These are phyloP conservation scores for Neurospora sp. DNA, from an alignment of 2,329 filamentous ascomycete genomes.

Conservation along the genomic window DNA sequence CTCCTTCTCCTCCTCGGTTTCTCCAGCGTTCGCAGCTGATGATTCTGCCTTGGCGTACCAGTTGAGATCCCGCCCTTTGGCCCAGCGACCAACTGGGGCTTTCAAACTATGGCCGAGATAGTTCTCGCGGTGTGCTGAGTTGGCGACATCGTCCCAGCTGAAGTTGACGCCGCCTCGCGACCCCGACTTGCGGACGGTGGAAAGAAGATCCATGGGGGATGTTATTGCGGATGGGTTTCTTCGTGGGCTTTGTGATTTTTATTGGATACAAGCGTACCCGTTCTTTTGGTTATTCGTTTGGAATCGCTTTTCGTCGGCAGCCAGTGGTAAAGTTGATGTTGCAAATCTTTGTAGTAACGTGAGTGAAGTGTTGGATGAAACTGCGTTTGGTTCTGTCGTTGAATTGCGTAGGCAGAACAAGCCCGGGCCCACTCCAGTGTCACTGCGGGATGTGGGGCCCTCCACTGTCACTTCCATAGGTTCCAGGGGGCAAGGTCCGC, in stretches of 20 bases:
- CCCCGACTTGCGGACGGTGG: constrained; percentile 81
- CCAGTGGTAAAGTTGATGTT: too few relatives aligned
- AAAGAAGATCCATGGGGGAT: constrained; percentile 74
- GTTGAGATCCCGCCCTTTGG: constrained; percentile 59
- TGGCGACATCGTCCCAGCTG: constrained; percentile 90
- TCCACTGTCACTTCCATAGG: not conserved
- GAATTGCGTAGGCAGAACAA: not conserved
- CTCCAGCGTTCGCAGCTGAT: constrained; percentile 36
- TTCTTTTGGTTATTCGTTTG: not conserved
- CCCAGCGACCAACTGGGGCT: constrained; percentile 87
- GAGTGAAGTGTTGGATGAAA: too few relatives aligned
- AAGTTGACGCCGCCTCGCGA: constrained; percentile 92
- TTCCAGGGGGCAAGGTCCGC: not conserved
- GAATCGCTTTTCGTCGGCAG: too few relatives aligned
- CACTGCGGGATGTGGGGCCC: not conserved
- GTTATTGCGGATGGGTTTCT: not conserved
- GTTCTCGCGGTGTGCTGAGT: constrained; percentile 78
- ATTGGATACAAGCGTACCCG: not conserved
- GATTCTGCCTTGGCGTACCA: constrained; percentile 56
- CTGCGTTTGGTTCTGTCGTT: not conserved
- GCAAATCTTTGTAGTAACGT: too few relatives aligned
- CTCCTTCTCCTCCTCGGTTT: constrained; percentile 48
- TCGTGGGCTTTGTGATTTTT: not conserved
- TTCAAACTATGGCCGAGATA: constrained; percentile 85
- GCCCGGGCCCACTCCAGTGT: not conserved